These are phyloP conservation scores for Malus hybrid DNA, from an alignment of 331 rosid genomes.

Conservation along the genomic window DNA sequence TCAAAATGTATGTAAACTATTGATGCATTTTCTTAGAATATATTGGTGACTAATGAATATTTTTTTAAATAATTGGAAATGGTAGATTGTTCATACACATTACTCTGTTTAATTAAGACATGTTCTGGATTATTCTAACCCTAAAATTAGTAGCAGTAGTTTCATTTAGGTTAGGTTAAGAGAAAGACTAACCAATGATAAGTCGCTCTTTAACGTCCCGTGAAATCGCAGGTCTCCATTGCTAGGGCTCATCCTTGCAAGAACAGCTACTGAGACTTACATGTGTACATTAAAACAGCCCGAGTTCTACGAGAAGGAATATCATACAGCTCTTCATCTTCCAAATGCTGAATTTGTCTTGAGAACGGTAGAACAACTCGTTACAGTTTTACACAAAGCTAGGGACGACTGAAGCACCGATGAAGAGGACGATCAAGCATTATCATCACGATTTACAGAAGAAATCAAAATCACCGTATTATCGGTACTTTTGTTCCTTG, in stretches of 20 bases:
- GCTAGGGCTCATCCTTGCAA: conserved; percentile 58
- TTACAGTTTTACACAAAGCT: too few relatives aligned
- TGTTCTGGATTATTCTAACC: too few relatives aligned
- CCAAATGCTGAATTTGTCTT: conserved; percentile 42
- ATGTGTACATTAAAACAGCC: conserved; percentile 29
- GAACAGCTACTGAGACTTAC: conserved; percentile 45
- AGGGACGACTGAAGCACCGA: background rate
- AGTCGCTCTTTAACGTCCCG: background rate
- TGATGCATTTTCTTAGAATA: too few relatives aligned
- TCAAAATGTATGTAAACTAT: too few relatives aligned
- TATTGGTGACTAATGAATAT: too few relatives aligned
- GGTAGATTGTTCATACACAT: too few relatives aligned
- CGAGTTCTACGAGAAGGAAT: conserved; percentile 49
- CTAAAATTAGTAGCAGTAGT: background rate
- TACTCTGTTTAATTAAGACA: too few relatives aligned
- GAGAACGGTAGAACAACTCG: conserved; percentile 49
- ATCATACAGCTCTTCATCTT: conserved; percentile 39
- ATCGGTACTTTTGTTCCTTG: too few relatives aligned
- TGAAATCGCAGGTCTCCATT: conserved; percentile 43
- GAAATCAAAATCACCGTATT: too few relatives aligned
- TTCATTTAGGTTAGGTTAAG: background rate
- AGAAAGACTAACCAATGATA: background rate
- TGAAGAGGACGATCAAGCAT: background rate
- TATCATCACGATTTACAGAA: too few relatives aligned
- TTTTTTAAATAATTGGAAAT: too few relatives aligned